These are phyloP conservation scores for Sporothrix dimorphospora DNA, from an alignment of 2,329 filamentous ascomycete genomes.

Conservation along the genomic window DNA sequence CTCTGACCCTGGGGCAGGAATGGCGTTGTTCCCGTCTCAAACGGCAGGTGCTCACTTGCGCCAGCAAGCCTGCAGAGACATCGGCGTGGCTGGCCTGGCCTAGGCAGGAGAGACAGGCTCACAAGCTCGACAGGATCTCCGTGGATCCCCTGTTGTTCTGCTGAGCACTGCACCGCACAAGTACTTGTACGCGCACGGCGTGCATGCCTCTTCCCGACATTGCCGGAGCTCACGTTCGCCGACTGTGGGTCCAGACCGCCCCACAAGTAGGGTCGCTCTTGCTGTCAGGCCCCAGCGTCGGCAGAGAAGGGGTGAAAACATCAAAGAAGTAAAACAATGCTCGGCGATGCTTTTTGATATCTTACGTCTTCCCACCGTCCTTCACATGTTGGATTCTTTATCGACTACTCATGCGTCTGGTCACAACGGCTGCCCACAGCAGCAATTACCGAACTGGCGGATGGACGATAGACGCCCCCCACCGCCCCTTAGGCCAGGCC, in stretches of 20 bases:
- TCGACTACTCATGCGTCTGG: not conserved
- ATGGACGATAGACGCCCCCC: not conserved
- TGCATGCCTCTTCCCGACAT: not conserved
- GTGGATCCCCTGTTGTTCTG: not conserved
- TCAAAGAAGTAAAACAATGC: constrained; percentile 4
- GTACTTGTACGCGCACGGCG: not conserved
- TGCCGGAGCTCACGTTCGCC: not conserved
- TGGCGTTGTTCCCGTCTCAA: not conserved
- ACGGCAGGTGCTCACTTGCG: not conserved
- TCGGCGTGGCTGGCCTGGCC: constrained; percentile 3
- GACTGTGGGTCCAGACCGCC: not conserved
- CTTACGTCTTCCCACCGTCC: not conserved
- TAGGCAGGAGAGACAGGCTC: not conserved
- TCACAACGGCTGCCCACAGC: no score
- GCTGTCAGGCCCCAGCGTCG: no score
- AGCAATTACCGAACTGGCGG: not conserved
- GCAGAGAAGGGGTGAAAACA: no score
- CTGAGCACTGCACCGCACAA: not conserved
- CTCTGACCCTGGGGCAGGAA: not conserved
- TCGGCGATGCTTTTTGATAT: not conserved
- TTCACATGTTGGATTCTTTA: not conserved
- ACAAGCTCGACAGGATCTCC: not conserved
- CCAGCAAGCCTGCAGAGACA: not conserved
- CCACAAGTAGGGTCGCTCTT: not conserved
- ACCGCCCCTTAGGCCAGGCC: not conserved